Percentiles rank a stretch among this genome's conserved stretches.
Conservation (phyloP, 768 basidiomycete genomes). For the Boletus barrowsii region DNA sequence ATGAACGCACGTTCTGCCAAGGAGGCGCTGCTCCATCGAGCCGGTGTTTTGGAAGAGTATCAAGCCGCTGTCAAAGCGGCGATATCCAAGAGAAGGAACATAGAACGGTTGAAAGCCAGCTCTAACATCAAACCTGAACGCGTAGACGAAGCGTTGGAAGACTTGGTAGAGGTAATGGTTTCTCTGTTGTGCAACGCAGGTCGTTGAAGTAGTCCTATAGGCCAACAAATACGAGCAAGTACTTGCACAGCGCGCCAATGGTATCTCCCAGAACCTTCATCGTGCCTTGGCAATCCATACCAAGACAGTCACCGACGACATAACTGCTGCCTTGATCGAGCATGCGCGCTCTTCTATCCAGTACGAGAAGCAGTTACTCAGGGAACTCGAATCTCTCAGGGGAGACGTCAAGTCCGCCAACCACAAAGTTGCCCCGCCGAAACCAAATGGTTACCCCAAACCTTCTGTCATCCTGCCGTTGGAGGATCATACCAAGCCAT, state of each 20-base stretch:
- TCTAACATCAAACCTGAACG: conserved; percentile 81
- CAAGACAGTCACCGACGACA: conserved; percentile 84
- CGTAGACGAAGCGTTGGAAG: conserved; percentile 89
- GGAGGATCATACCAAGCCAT: conserved; percentile 52
- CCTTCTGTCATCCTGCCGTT: conserved; percentile 61
- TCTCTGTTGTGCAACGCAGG: background rate
- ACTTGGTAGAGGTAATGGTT: conserved; percentile 78
- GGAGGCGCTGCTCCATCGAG: conserved; percentile 87
- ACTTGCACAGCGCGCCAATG: conserved; percentile 80
- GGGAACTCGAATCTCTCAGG: conserved; percentile 82
- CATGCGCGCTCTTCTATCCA: conserved; percentile 89
- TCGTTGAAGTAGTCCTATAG: conserved; percentile 39
- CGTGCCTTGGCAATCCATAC: conserved; percentile 82
- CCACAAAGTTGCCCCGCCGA: conserved; percentile 50
- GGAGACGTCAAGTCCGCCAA: conserved; percentile 70
- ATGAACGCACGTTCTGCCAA: conserved; percentile 97
- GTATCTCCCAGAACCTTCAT: conserved; percentile 93
- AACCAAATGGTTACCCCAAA: conserved; percentile 51
- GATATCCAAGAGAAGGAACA: conserved; percentile 88
- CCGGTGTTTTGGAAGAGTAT: conserved; percentile 89
- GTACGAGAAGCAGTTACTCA: conserved; percentile 85
- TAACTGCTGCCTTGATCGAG: conserved; percentile 86
- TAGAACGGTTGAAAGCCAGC: conserved; percentile 85
- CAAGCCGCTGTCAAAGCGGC: conserved; percentile 90
- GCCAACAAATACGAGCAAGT: conserved; percentile 88